Evolutionary conservation across 2,329 filamentous ascomycete species (phyloP), one percentile per base, ranked within the genome.

Genomic region (Alternaria infectoria): DNA sequence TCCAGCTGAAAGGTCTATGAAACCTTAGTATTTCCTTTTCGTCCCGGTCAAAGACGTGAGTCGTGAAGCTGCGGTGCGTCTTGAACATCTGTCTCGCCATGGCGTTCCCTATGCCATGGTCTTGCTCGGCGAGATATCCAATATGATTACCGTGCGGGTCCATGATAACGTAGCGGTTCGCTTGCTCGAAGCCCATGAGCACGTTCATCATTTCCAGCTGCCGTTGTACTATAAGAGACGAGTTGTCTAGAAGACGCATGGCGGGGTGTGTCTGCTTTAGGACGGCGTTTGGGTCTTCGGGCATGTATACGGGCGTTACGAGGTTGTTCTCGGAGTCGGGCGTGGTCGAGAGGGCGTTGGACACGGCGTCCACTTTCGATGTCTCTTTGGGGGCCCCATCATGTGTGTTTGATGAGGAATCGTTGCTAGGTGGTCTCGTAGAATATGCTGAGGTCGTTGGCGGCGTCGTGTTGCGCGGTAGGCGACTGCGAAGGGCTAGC

Each of bases 201-300:
- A 90, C 81, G 75, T 90, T 90, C 86, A 89, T 88, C 80, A 90
- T 84, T 72, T 90, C 88, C 26, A 90, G 72, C 70, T 90, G 87
- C 30, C 88, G 81, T 68, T 89, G 87, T 10, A 90, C 83, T 7
- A 90, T 85, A 47, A 90, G 80, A 9, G 86, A 85, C 2, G 87
- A 89, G 71, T 90, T 89, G 46, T 85, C 83, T 19, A 90, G 80
- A 19, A 90, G 81, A 8, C 82, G 80, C 57, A 84, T 83, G 1
- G 88, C 87, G 0, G 88, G 88, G 67, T 90, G 88, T 2, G 79
- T 82, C 46, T 83, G 80, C 69, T 85, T 88, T 25, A 90, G 84
- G 2, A 90, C 83, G 50, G 82, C 86, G 81, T 87, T 77, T 2
- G 87, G 85, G 69, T 90, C 87, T 76, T 89, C 84, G 13, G 88